Evolutionary conservation across 169 alveolate species (phyloP).

Genomic region (Babesia microti): DNA sequence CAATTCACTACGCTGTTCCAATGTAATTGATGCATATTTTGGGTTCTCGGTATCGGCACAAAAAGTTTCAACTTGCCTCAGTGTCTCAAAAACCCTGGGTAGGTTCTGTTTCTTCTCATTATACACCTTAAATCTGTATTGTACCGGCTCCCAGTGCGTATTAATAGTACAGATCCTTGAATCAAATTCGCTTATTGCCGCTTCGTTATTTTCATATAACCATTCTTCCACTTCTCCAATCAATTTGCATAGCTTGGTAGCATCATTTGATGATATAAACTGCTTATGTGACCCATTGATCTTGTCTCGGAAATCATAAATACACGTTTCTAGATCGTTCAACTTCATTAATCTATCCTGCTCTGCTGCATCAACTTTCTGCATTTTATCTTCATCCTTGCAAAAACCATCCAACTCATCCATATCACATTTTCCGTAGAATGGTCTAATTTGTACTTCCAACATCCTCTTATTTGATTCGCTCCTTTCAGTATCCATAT

Average conservation of each 20-base stretch:
- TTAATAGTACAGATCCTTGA: conserved; percentile 28
- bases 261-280: conserved; percentile 44
- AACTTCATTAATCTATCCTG: conserved; percentile 44
- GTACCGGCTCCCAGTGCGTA: conserved; percentile 31
- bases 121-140: conserved; percentile 31
- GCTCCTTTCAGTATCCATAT: no score
- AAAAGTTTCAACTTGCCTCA: conserved; percentile 27
- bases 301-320: conserved; percentile 46
- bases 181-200: conserved; percentile 36
- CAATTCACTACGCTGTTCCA: conserved; percentile 16
- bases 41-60: conserved; percentile 41
- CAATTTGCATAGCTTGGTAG: conserved; percentile 21
- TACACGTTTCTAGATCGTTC: conserved; percentile 56
- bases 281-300: conserved; percentile 51
- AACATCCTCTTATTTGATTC: no score
- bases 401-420: conserved; percentile 35
- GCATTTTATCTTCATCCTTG: conserved; percentile 40
- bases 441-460: no score
- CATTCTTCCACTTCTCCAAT: conserved; percentile 49
- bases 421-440: no score
- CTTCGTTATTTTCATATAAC: conserved; percentile 57
- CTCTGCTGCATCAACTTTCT: conserved; percentile 41
- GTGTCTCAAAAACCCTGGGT: conserved; percentile 22
- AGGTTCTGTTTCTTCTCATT: conserved; percentile 42
- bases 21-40: conserved; percentile 48